Evolutionary conservation across 225 moss, liverwort and hornwort species (phyloP), one percentile per base, ranked within the genome.

Genomic region (Climacium dendroides): DNA sequence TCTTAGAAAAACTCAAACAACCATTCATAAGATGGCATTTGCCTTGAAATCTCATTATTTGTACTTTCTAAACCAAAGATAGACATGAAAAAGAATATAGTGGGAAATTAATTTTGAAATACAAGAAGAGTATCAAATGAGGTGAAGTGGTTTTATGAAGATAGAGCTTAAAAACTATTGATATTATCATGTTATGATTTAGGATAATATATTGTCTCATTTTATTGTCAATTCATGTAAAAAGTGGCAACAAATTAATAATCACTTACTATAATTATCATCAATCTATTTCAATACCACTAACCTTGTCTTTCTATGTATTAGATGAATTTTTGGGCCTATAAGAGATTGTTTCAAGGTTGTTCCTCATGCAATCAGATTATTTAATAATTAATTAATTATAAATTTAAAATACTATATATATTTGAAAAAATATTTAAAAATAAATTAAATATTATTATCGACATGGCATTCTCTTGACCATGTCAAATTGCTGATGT

Each of bases 1-100:
- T 53, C 5, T 15, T 76, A 5, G 2, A 54, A 1, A 0, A 0
- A 5, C 1, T 0, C 1, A 0, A 10, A n/a, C 0, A 1, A 1
- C 15, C 23, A 25, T 55, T 3, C 0, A 0, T 35, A 3, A 23
- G 15, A 15, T 77, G 37, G 2, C 0, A 77, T 55, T 55, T 55
- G 6, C 17, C 24, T 0, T 15, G 2, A 0, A 55, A 26, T 9
- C 17, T 4, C 15, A 25, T 37, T 37, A 1, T 37, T 77, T 37
- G 11, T 1, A 53, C 25, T 55, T 77, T 0, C 2, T 55, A 25
- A 3, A 64, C 2, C 11, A 48, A 10, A 72, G 12, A 26, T 45
- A 48, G 9, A 34, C 5, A 47, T 3, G 3, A 13, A 20, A 65
- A 5, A 17, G 57, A 30, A 23, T 19, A 54, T 30, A 61, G 10